Evolutionary conservation across 1,139 yeast genomes (phyloP).

Genomic region (Nakaseomyces kungkrabaensis): DNA sequence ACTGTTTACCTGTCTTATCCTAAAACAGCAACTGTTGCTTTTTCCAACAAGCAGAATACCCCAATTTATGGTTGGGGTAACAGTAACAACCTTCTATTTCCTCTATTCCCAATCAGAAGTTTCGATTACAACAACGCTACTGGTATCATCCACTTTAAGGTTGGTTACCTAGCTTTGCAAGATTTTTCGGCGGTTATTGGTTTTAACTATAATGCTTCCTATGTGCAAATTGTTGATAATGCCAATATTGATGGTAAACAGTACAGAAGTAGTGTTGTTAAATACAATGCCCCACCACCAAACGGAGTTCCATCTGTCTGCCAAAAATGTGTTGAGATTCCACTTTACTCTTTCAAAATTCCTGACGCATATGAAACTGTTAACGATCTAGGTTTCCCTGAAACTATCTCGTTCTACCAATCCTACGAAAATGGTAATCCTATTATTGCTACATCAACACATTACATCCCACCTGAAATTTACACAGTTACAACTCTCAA

Average conservation of each 20-base stretch:
- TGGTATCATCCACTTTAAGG: neutral
- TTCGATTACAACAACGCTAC: neutral
- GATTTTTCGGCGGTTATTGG: neutral
- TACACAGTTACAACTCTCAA: neutral
- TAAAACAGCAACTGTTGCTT: neutral
- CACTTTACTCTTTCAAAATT: neutral
- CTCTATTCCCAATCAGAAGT: neutral
- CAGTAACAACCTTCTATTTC: neutral
- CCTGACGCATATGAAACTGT: neutral
- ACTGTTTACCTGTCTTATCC: neutral
- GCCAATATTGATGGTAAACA: neutral
- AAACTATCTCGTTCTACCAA: neutral
- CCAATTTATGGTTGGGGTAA: constrained; percentile 2
- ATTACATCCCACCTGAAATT: neutral
- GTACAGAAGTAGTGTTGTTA: neutral
- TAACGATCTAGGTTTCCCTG: neutral
- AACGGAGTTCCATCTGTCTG: neutral
- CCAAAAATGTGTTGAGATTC: neutral
- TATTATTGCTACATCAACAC: neutral
- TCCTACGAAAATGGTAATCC: neutral
- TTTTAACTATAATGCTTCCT: neutral
- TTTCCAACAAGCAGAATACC: neutral
- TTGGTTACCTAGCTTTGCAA: neutral
- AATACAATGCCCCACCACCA: neutral
- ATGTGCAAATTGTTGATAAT: neutral